A percentile compares a stretch with the other conserved stretches of the same genome.
Conservation (phyloP, 2,329 filamentous ascomycete genomes). For the Aspergillus ruber region DNA sequence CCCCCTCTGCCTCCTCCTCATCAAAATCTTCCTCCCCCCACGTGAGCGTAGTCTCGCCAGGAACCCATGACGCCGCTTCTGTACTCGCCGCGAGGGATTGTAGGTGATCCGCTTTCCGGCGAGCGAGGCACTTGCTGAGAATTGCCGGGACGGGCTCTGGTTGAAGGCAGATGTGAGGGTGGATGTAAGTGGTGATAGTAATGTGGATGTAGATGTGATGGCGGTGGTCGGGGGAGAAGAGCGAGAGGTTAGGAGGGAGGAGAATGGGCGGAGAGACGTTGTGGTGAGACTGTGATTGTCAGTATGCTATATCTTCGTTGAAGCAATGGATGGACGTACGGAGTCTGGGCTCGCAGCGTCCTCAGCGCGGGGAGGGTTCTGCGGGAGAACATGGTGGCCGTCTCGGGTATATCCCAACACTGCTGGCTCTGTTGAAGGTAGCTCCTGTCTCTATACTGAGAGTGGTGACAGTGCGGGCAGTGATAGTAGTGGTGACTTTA, state of each 20-base stretch:
- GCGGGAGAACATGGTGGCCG: slow-evolving; percentile 26
- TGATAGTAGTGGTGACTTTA: no score
- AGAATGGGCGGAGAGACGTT: slow-evolving; percentile 1
- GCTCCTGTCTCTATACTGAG: no score
- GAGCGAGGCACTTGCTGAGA: slow-evolving; percentile 40
- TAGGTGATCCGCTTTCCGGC: slow-evolving; percentile 48
- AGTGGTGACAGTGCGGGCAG: no score
- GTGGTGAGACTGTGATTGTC: neutral
- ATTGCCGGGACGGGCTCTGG: slow-evolving; percentile 30
- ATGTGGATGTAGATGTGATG: neutral
- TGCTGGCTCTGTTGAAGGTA: no score
- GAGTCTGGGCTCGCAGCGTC: slow-evolving; percentile 4
- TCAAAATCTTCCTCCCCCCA: slow-evolving; percentile 49
- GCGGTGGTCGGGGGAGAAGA: slow-evolving; percentile 10
- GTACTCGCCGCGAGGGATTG: slow-evolving; percentile 52
- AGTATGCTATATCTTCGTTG: no score
- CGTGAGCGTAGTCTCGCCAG: slow-evolving; percentile 47
- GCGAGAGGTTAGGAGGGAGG: slow-evolving; percentile 5
- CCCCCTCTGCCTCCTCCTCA: slow-evolving; percentile 49
- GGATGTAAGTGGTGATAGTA: slow-evolving; percentile 1
- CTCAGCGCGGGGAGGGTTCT: slow-evolving; percentile 25
- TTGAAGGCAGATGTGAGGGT: slow-evolving; percentile 8
- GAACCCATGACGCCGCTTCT: slow-evolving; percentile 59
- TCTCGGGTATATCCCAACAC: neutral
- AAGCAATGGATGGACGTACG: neutral